Percentiles rank a stretch among this genome's conserved stretches.
These are phyloP conservation scores for Fraxinus cuspidata DNA, from an alignment of 257 asterid species.

Conservation along the genomic window DNA sequence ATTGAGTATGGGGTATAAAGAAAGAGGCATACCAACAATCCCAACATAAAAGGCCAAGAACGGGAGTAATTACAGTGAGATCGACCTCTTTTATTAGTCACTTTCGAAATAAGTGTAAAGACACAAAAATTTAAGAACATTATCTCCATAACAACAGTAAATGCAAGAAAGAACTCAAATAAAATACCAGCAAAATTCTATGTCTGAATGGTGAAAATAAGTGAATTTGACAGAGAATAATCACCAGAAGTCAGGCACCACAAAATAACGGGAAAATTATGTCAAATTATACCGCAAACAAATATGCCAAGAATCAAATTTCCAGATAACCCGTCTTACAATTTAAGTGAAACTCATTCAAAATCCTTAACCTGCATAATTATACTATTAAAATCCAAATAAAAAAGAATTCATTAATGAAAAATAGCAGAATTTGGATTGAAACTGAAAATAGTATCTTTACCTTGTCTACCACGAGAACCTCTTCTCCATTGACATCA, in stretches of 20 bases:
- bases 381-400: too few species aligned
- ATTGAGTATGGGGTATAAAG: conserved; percentile 38
- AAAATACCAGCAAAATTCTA: conserved; percentile 11
- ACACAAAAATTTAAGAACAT: conserved; percentile 45
- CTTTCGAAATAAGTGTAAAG: conserved; percentile 51
- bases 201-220: conserved; percentile 25
- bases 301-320: not conserved
- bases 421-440: conserved; percentile 18
- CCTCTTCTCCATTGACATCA: conserved; percentile 89
- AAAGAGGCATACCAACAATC: conserved; percentile 27
- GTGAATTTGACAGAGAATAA: conserved; percentile 22
- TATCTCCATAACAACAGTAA: conserved; percentile 45
- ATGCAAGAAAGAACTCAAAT: conserved; percentile 28
- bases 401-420: not conserved
- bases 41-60: too few species aligned
- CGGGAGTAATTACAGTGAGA: too few species aligned
- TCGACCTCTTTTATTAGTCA: conserved; percentile 5
- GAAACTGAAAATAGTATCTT: conserved; percentile 23
- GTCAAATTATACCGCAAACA: not conserved
- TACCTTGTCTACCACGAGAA: conserved; percentile 77
- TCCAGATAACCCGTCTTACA: not conserved
- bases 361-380: not conserved
- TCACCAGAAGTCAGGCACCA: conserved; percentile 29
- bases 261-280: conserved; percentile 28
- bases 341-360: not conserved